phyloP scores from a whole-genome alignment of 2,329 filamentous ascomycete genomes.

The Sordariomycetes sp. region DNA sequence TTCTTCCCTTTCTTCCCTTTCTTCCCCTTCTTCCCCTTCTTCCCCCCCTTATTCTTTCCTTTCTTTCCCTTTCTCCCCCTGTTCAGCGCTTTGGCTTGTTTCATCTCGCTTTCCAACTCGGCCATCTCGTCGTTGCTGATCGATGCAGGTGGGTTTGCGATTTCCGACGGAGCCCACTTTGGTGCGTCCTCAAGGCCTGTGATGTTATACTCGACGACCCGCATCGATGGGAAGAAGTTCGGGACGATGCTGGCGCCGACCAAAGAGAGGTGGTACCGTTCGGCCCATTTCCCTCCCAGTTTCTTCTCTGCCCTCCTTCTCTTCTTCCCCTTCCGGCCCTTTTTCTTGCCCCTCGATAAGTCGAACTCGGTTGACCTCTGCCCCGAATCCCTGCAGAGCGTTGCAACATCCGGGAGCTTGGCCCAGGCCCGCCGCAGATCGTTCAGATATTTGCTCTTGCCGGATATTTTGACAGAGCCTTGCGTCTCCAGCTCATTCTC shows the following conservation, averaged over 20 bases:
- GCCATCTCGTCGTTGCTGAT: constrained; percentile 2
- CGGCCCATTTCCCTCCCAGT: constrained; percentile 71
- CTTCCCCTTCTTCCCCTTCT: constrained; percentile 29
- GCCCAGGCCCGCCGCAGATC: constrained; percentile 74
- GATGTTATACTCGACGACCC: constrained; percentile 93
- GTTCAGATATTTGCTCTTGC: constrained; percentile 30
- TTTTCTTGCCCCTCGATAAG: constrained; percentile 11
- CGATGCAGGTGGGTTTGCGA: not conserved
- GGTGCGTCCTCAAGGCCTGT: constrained; percentile 54
- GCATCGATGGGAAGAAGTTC: constrained; percentile 80
- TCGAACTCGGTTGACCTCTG: constrained; percentile 8
- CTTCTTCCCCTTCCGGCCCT: constrained; percentile 18
- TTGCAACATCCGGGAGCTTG: constrained; percentile 42
- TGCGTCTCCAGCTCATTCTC: constrained; percentile 47
- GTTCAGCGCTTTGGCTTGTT: constrained; percentile 10
- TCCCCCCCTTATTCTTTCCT: constrained; percentile 23
- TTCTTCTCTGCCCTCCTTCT: constrained; percentile 43
- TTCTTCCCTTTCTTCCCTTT: constrained; percentile 34
- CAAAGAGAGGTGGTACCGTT: constrained; percentile 73
- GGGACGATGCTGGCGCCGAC: constrained; percentile 84
- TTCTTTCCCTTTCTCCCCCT: constrained; percentile 15
- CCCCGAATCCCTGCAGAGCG: not conserved
- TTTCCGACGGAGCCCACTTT: constrained; percentile 24
- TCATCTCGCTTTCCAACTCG: constrained; percentile 8
- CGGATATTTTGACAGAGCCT: not conserved